Evolutionary conservation across 2,329 filamentous ascomycete genomes (phyloP), one percentile per base, ranked within the genome.

Genomic region (Aspergillus sergii): DNA sequence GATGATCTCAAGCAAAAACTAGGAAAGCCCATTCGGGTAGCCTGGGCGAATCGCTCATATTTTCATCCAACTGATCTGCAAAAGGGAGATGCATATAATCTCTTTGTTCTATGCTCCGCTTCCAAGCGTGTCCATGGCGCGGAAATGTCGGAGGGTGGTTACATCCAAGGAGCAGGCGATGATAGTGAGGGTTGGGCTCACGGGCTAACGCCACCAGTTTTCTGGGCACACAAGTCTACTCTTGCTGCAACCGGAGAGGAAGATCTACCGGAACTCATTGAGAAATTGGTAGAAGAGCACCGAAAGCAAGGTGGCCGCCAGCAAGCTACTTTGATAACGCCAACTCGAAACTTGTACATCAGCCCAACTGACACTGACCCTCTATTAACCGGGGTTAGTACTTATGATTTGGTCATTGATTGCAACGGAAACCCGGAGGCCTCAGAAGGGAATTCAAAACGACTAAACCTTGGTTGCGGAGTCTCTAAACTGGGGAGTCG

Each of bases 91-190:
- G 82, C 85, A 12, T 92, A 87, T 72, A 84, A 91, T 69, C 88
- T 92, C 0, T 81, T 98, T 3, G 85, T 98, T 26, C 91, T 95
- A 72, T 95, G 92, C 74, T 97, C 93, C 1, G 91, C 93, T 14
- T 97, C 93, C 1, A 85, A 89, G 36, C 85, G 90, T 19, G 88
- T 93, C 1, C 80, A 80, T 1, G 90, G 88, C 14, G 88, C 86
- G 3, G 92, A 94, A 74, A 82, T 86, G 69, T 87, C 87, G 32
- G 88, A 90, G 72, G 86, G 85, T 3, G 89, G 89, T 7, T 99
- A 99, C 73, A 90, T 99, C 63, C 95, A 98, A 78, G 95, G 95
- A 57, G 94, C 94, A 0, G 95, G 91, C 2, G 95, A 99, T 76
- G 95, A 99, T 75, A 92, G 91, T 14, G 95, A 99, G 81, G 92